Evolutionary conservation across 2,329 filamentous ascomycete species (phyloP).

Genomic region (Calonectria naviculata): DNA sequence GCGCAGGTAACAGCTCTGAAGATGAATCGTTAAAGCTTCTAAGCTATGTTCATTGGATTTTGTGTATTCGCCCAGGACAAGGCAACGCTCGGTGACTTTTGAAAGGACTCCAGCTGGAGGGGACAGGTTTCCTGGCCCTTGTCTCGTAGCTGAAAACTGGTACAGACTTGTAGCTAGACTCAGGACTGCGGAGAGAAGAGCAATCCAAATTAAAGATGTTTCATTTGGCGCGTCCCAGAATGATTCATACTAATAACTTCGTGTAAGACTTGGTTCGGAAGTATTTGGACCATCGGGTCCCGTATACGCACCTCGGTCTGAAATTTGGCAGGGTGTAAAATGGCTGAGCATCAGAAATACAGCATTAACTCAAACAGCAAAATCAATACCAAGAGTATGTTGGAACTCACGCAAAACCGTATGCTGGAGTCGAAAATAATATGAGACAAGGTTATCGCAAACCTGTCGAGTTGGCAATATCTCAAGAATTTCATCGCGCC

Average conservation of each 20-base stretch:
- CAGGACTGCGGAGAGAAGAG: slow-evolving; percentile 56
- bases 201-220: slow-evolving; percentile 57
- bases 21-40: slow-evolving; percentile 56
- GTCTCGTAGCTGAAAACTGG: slow-evolving; percentile 32
- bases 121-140: slow-evolving; percentile 32
- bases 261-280: background rate
- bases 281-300: background rate
- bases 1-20: slow-evolving; percentile 46
- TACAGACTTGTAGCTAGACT: slow-evolving; percentile 49
- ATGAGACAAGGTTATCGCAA: slow-evolving; percentile 44
- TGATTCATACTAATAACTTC: slow-evolving; percentile 47
- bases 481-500: slow-evolving; percentile 29
- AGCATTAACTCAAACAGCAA: background rate
- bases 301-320: slow-evolving; percentile 35
- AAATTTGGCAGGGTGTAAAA: slow-evolving; percentile 43
- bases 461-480: slow-evolving; percentile 37
- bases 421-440: slow-evolving; percentile 42
- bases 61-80: slow-evolving; percentile 58
- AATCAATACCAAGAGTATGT: background rate
- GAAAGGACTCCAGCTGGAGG: slow-evolving; percentile 30
- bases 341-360: slow-evolving; percentile 17
- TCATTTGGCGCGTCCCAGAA: slow-evolving; percentile 54
- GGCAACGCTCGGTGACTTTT: slow-evolving; percentile 51
- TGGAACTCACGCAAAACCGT: slow-evolving; percentile 37
- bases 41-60: slow-evolving; percentile 52